Conservation (phyloP, 2,329 filamentous ascomycete species). For the Fusarium papillatum region DNA sequence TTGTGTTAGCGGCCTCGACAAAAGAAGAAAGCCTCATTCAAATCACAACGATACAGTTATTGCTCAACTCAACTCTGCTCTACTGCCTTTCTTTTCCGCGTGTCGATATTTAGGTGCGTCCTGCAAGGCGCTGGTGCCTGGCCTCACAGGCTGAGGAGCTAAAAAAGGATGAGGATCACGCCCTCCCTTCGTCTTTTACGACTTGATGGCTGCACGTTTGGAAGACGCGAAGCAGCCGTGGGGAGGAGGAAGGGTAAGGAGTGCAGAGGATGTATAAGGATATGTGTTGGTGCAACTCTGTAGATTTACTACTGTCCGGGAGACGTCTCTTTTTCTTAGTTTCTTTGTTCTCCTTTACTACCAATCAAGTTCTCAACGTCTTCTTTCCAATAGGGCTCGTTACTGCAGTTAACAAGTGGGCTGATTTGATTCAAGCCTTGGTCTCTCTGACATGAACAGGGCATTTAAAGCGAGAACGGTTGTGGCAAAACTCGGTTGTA, state of each 20-base stretch:
- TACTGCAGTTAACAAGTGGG: neutral
- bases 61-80: neutral
- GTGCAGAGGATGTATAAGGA: constrained; percentile 38
- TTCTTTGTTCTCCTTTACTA: constrained; percentile 36
- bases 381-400: constrained; percentile 4
- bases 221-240: neutral
- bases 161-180: constrained; percentile 5
- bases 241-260: constrained; percentile 6
- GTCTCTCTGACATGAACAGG: neutral
- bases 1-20: constrained; percentile 37
- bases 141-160: constrained; percentile 10
- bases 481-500: neutral
- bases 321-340: constrained; percentile 38
- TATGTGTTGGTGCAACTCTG: constrained; percentile 38
- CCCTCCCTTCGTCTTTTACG: constrained; percentile 1
- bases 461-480: neutral
- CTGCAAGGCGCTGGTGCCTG: constrained; percentile 12
- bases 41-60: constrained; percentile 22
- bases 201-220: neutral
- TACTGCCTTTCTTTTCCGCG: constrained; percentile 18
- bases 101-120: constrained; percentile 10
- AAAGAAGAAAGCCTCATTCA: constrained; percentile 27
- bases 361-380: constrained; percentile 33
- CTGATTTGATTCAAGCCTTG: neutral
- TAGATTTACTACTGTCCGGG: constrained; percentile 43